Evolutionary conservation across 129 eudicot genomes (phyloP).

Genomic region (Tagetes patula): DNA sequence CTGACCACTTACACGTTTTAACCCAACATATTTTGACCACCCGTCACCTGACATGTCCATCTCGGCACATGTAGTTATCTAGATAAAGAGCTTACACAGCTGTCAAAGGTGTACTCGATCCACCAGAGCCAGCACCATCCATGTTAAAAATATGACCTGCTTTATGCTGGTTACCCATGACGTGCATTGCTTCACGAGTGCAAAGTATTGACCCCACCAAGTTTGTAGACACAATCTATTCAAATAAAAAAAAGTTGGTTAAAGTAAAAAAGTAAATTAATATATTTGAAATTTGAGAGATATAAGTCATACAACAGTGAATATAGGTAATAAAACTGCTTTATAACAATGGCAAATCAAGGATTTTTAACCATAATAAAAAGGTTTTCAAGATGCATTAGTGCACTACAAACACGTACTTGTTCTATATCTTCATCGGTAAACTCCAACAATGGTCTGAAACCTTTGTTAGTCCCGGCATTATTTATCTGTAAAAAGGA

Average conservation of each 20-base stretch:
- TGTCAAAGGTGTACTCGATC: slow-evolving; percentile 96
- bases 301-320: not conserved
- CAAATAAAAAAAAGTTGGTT: slow-evolving; percentile 6
- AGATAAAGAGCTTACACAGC: slow-evolving; percentile 73
- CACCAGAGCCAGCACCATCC: slow-evolving; percentile 81
- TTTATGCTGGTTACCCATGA: slow-evolving; percentile 58
- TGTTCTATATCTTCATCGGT: slow-evolving; percentile 85
- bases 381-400: not conserved
- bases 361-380: not conserved
- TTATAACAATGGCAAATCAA: not conserved
- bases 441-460: slow-evolving; percentile 87
- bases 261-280: not conserved
- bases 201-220: slow-evolving; percentile 94
- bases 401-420: slow-evolving; percentile 36
- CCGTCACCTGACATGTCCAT: not conserved
- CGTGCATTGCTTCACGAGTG: slow-evolving; percentile 94
- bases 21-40: not conserved
- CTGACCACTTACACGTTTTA: not conserved
- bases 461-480: slow-evolving; percentile 97
- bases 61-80: not conserved
- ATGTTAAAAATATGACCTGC: slow-evolving; percentile 52
- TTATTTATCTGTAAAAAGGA: slow-evolving; percentile 66
- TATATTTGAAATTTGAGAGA: not conserved
- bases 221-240: slow-evolving; percentile 92
- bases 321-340: not conserved